Percentiles rank a stretch among this genome's conserved stretches.
Conservation (phyloP, 352 stramenopile species). For the Elongisporangium anandrum region DNA sequence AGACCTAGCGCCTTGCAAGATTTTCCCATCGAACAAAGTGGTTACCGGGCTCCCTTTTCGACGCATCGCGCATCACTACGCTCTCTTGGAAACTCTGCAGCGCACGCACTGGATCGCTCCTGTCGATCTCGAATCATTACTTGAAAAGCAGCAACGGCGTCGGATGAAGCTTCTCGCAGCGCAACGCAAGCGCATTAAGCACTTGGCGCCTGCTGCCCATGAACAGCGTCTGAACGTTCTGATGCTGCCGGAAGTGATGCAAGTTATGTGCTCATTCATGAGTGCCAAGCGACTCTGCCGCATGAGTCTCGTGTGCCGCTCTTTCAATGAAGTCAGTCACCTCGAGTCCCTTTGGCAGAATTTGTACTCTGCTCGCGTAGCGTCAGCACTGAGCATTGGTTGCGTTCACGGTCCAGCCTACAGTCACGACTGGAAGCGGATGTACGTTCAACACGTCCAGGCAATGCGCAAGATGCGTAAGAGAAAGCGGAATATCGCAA, state of each 20-base stretch:
- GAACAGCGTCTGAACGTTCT: conserved; percentile 46
- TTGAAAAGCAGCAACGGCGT: conserved; percentile 1
- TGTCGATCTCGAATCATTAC: too few relatives aligned
- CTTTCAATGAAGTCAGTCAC: conserved; percentile 32
- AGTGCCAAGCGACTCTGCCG: conserved; percentile 64
- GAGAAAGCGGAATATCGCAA: conserved; percentile 11
- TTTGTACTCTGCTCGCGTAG: conserved; percentile 26
- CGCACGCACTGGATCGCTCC: too few relatives aligned
- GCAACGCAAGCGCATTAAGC: conserved; percentile 11
- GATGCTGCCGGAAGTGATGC: conserved; percentile 59
- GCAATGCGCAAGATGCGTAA: conserved; percentile 18
- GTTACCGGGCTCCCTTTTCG: too few relatives aligned
- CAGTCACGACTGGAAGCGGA: conserved; percentile 25
- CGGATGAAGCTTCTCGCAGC: conserved; percentile 23
- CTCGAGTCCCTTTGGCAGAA: conserved; percentile 30
- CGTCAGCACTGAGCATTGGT: conserved; percentile 5
- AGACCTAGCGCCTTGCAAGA: too few relatives aligned
- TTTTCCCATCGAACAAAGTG: too few relatives aligned
- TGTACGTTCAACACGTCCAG: conserved; percentile 24
- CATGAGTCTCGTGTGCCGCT: conserved; percentile 45
- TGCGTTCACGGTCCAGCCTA: conserved; percentile 27
- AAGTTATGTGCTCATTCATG: conserved; percentile 64
- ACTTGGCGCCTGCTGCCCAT: conserved; percentile 23
- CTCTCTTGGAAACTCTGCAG: too few relatives aligned
- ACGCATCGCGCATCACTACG: too few relatives aligned